phyloP scores from a whole-genome alignment of 257 asterid genomes.

The Anisodus acutangulus region DNA sequence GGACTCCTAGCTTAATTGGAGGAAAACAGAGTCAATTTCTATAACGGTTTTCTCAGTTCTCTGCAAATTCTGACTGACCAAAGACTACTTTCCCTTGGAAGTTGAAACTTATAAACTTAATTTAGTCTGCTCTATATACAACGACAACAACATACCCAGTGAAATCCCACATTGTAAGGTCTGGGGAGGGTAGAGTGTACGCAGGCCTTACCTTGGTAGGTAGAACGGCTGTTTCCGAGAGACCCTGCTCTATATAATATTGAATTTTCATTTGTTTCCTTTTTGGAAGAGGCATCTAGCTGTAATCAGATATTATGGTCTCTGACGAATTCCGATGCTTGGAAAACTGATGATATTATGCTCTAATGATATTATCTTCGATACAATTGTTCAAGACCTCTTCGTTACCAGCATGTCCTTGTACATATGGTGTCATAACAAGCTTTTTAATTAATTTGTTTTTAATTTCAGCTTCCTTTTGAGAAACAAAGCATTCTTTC shows the following conservation, averaged over 20 bases:
- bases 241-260: not conserved
- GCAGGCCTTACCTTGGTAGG: too few relatives aligned
- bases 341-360: slow-evolving; percentile 15
- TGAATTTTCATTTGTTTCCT: slow-evolving; percentile 1
- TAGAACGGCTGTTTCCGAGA: too few relatives aligned
- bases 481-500: not conserved
- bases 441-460: not conserved
- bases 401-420: not conserved
- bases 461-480: slow-evolving; percentile 5
- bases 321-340: not conserved
- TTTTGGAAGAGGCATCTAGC: not conserved
- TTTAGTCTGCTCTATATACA: not conserved
- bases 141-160: too few relatives aligned
- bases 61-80: not conserved
- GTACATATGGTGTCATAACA: not conserved
- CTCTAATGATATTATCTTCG: not conserved
- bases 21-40: not conserved
- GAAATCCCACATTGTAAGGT: too few relatives aligned
- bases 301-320: slow-evolving; percentile 16
- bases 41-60: not conserved
- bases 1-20: slow-evolving; percentile 5
- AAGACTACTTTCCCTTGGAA: not conserved
- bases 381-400: not conserved
- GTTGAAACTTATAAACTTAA: not conserved
- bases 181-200: too few relatives aligned